Conservation (phyloP, 2,329 filamentous ascomycete species). For the Phialemonium atrogriseum region DNA sequence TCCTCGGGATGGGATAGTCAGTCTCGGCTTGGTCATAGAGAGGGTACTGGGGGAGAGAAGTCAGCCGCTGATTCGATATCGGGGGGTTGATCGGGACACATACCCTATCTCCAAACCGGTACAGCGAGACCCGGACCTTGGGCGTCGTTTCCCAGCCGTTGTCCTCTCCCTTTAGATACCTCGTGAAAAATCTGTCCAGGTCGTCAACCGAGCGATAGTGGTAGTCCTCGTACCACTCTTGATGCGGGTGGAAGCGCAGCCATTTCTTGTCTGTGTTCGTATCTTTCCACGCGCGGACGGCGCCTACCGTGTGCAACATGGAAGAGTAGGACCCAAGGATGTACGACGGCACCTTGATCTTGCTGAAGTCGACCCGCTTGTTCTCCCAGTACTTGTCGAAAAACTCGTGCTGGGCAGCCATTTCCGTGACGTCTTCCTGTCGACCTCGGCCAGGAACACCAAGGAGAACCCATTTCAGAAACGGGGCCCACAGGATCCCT, state of each 20-base stretch:
- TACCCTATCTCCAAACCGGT: no score
- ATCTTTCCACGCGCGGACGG: slow-evolving; percentile 26
- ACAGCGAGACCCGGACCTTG: slow-evolving; percentile 28
- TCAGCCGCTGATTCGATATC: slow-evolving; percentile 18
- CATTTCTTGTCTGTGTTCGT: slow-evolving; percentile 30
- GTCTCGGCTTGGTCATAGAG: no score
- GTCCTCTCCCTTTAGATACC: slow-evolving; percentile 30
- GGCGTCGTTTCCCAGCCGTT: slow-evolving; percentile 38
- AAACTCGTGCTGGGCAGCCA: slow-evolving; percentile 11
- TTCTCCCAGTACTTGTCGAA: slow-evolving; percentile 16
- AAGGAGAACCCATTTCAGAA: slow-evolving; percentile 12
- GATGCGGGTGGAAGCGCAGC: slow-evolving; percentile 29
- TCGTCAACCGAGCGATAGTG: slow-evolving; percentile 23
- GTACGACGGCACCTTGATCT: slow-evolving; percentile 15
- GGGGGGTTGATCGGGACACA: slow-evolving; percentile 19
- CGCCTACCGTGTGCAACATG: slow-evolving; percentile 14
- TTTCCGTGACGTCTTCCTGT: slow-evolving; percentile 10
- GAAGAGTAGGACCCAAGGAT: slow-evolving; percentile 15
- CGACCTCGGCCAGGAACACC: slow-evolving; percentile 13
- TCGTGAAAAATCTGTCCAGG: slow-evolving; percentile 34
- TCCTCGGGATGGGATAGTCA: no score
- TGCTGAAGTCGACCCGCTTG: slow-evolving; percentile 13
- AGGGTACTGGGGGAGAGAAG: no score
- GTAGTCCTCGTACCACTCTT: slow-evolving; percentile 39
- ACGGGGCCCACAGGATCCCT: slow-evolving; percentile 12